Evolutionary conservation across 768 basidiomycete genomes (phyloP).

Genomic region (Mycena vitilis): DNA sequence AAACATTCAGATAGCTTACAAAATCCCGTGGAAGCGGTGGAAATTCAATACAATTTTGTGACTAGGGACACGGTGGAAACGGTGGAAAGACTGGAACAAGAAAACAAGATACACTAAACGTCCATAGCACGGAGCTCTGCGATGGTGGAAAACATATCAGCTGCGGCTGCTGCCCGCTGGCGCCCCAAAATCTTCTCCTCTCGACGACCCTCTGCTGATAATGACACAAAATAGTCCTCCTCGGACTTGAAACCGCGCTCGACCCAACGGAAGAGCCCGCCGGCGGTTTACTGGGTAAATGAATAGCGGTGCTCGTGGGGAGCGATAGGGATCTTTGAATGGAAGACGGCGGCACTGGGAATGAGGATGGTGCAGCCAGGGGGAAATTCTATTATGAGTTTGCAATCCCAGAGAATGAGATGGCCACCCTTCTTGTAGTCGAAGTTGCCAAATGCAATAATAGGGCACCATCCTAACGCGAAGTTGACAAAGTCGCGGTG

Average conservation of each 20-base stretch:
- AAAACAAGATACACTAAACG: too few relatives aligned
- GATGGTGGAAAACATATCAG: not conserved
- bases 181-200: constrained; percentile 36
- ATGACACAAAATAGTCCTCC: not conserved
- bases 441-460: not conserved
- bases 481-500: constrained; percentile 1
- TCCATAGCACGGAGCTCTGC: not conserved
- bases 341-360: constrained; percentile 9
- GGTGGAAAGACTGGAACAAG: too few relatives aligned
- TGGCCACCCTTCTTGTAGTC: not conserved
- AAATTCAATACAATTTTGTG: too few relatives aligned
- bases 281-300: constrained; percentile 10
- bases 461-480: constrained; percentile 3
- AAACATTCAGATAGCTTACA: too few relatives aligned
- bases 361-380: constrained; percentile 15
- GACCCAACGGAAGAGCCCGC: constrained; percentile 9
- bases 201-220: not conserved
- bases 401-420: not conserved
- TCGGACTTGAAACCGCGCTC: not conserved
- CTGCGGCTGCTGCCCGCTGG: not conserved
- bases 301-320: not conserved
- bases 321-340: constrained; percentile 10
- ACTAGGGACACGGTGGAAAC: too few relatives aligned
- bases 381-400: constrained; percentile 1
- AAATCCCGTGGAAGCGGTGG: too few relatives aligned